Evolutionary conservation across 1,139 yeast genomes (phyloP).

Genomic region (Sugiyamaella sp.): DNA sequence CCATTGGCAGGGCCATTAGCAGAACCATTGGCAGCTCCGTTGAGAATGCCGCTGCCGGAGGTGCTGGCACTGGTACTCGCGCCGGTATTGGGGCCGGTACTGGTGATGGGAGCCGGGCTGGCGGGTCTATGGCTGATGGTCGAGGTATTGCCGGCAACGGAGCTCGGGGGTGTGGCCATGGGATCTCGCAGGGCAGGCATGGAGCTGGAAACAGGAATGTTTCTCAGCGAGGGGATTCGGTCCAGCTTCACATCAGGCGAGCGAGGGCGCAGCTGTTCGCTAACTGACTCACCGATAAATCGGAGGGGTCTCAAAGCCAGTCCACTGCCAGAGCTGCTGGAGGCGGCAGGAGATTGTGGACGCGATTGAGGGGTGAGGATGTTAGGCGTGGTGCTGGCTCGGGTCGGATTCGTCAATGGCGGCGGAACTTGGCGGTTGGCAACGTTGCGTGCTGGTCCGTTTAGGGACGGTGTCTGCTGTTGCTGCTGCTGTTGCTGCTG

Average conservation of each 20-base stretch:
- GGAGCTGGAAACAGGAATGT: constrained; percentile 15
- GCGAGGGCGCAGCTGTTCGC: constrained; percentile 42
- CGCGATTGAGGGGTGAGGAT: constrained; percentile 38
- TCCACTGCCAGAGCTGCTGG: constrained; percentile 7
- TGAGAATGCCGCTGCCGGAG: no score
- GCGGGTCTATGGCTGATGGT: neutral
- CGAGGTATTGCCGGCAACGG: neutral
- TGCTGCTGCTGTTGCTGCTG: neutral
- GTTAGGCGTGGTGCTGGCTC: constrained; percentile 22
- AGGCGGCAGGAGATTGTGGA: constrained; percentile 33
- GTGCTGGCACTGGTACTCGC: neutral
- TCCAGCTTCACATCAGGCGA: constrained; percentile 40
- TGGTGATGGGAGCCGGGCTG: neutral
- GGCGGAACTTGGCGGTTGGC: neutral
- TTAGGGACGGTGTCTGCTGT: neutral
- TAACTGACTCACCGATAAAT: constrained; percentile 33
- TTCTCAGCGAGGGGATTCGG: constrained; percentile 39
- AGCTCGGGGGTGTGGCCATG: constrained; percentile 7
- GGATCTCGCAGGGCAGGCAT: neutral
- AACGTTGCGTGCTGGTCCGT: neutral
- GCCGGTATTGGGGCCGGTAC: neutral
- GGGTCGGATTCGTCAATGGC: neutral
- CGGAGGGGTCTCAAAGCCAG: constrained; percentile 18
- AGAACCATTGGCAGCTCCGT: neutral
- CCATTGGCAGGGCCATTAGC: neutral